phyloP scores from a whole-genome alignment of 2,329 filamentous ascomycete genomes.

The Nigrograna mackinnonii region DNA sequence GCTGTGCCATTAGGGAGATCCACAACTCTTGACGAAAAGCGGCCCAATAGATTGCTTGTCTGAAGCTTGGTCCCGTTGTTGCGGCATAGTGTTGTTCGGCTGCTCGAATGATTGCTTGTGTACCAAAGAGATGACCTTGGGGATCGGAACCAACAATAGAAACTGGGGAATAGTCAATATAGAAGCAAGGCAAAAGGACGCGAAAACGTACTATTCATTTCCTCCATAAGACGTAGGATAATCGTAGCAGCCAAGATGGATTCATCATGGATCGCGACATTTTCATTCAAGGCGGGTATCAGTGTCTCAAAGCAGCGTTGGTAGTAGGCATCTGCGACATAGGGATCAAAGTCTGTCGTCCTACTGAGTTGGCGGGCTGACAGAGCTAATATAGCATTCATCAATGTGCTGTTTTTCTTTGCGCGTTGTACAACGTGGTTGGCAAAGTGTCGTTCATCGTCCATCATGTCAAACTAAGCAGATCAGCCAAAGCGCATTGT shows the following conservation, averaged over 20 bases:
- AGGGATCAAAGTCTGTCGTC: conserved; percentile 43
- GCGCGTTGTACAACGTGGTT: conserved; percentile 39
- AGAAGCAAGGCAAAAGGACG: not conserved
- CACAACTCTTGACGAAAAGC: conserved; percentile 42
- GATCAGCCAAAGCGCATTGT: too few species aligned
- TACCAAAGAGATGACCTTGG: conserved; percentile 44
- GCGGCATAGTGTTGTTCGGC: conserved; percentile 36
- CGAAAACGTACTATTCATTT: conserved; percentile 40
- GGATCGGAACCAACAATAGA: conserved; percentile 37
- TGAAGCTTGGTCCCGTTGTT: conserved; percentile 32
- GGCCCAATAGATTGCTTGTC: conserved; percentile 42
- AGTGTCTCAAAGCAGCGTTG: conserved; percentile 44
- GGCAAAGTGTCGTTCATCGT: conserved; percentile 35
- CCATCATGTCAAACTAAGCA: conserved; percentile 41
- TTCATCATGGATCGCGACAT: conserved; percentile 44
- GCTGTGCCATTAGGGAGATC: conserved; percentile 41
- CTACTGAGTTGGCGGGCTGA: conserved; percentile 47
- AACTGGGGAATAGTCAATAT: conserved; percentile 9
- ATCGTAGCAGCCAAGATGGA: conserved; percentile 46
- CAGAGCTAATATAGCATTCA: conserved; percentile 47
- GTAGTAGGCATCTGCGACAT: conserved; percentile 47
- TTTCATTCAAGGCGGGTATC: conserved; percentile 45
- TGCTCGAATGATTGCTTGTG: conserved; percentile 39
- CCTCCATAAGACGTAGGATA: conserved; percentile 45
- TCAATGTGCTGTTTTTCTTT: conserved; percentile 42